Conservation (phyloP, 169 alveolate genomes). For the Plasmodium gallinaceum region DNA sequence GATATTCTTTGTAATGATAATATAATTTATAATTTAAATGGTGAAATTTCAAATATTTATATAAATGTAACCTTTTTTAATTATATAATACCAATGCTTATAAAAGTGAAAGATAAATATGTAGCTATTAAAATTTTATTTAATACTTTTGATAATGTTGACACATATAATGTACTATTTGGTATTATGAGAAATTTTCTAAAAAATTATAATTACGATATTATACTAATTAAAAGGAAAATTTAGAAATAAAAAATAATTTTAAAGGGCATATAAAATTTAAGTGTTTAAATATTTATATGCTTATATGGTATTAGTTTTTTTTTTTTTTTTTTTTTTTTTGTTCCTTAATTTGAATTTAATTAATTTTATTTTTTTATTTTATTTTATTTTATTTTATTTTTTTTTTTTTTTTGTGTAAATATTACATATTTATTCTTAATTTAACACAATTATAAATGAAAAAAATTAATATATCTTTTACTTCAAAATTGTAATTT, state of each 20-base stretch:
- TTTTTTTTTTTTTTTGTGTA: not conserved
- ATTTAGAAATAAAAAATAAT: not conserved
- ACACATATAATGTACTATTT: slow-evolving; percentile 22
- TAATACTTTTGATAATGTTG: slow-evolving; percentile 27
- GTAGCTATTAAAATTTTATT: slow-evolving; percentile 33
- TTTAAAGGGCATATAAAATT: not conserved
- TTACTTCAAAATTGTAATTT: too few relatives aligned
- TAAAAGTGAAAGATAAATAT: slow-evolving; percentile 30
- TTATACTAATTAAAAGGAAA: slow-evolving; percentile 41
- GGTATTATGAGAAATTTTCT: slow-evolving; percentile 32
- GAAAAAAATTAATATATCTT: too few relatives aligned
- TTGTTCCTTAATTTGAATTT: not conserved
- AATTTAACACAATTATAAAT: too few relatives aligned
- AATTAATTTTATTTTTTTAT: too few relatives aligned
- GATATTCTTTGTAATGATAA: slow-evolving; percentile 12
- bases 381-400: not conserved
- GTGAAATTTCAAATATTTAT: slow-evolving; percentile 22
- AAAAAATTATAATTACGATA: slow-evolving; percentile 64
- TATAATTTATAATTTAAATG: slow-evolving; percentile 19
- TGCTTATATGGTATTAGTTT: not conserved
- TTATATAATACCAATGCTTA: slow-evolving; percentile 68
- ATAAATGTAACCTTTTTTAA: slow-evolving; percentile 61
- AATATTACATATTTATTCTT: too few relatives aligned
- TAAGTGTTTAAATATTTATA: not conserved
- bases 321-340: not conserved